Percentiles rank a stretch among this genome's conserved stretches.
These are phyloP conservation scores for Dactylellina sp. DNA, from an alignment of 2,329 filamentous ascomycete genomes.

Conservation along the genomic window DNA sequence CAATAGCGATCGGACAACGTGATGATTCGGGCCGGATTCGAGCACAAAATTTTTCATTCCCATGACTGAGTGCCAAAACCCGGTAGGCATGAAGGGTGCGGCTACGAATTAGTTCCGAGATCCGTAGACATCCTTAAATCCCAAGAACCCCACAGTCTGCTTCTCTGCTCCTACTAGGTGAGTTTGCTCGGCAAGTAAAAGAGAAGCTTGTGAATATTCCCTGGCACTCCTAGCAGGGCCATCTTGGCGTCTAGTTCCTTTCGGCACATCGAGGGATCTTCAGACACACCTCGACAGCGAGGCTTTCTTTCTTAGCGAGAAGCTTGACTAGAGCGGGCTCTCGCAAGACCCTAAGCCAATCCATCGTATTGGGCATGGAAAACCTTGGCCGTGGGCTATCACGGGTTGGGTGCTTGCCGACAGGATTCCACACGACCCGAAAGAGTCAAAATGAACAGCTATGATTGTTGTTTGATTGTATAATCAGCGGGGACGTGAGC, in stretches of 20 bases:
- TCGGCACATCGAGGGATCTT: conserved; percentile 46
- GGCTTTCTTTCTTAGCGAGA: conserved; percentile 21
- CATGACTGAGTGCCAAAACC: not conserved
- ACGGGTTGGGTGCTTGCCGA: not conserved
- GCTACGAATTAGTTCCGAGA: conserved; percentile 49
- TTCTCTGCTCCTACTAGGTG: conserved; percentile 19
- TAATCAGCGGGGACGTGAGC: conserved; percentile 22
- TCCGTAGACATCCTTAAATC: conserved; percentile 53
- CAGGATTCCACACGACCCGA: conserved; percentile 1
- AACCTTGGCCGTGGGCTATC: not conserved
- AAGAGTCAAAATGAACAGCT: not conserved
- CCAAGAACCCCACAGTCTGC: conserved; percentile 27
- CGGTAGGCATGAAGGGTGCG: conserved; percentile 1
- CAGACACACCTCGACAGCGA: not conserved
- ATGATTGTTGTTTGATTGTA: conserved; percentile 11
- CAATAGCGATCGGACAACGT: conserved; percentile 15
- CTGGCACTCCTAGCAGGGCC: too few relatives aligned
- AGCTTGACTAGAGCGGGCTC: conserved; percentile 21
- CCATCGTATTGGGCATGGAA: conserved; percentile 1
- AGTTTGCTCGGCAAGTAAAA: too few relatives aligned
- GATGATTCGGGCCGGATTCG: conserved; percentile 18
- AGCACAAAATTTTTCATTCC: not conserved
- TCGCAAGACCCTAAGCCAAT: conserved; percentile 15
- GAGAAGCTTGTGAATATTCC: conserved; percentile 54
- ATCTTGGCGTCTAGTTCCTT: conserved; percentile 18